phyloP scores from a whole-genome alignment of 2,329 filamentous ascomycete species.

The Hymenoscyphus fraxineus region DNA sequence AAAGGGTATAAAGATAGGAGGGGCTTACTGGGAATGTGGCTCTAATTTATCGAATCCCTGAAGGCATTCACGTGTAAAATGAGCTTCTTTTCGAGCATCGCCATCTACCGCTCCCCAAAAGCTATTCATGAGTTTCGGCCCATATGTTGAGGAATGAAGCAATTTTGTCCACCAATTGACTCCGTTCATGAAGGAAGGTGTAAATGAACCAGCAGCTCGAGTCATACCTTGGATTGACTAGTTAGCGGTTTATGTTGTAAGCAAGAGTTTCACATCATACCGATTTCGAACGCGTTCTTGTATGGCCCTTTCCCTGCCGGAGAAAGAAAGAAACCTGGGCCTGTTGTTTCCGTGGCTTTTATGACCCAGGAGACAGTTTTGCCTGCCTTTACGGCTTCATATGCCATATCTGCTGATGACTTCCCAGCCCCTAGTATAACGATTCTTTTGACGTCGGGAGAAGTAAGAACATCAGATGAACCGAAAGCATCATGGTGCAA shows the following conservation, averaged over 20 bases:
- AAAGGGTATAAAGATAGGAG: background rate
- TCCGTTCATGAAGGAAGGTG: constrained; percentile 18
- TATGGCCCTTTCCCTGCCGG: constrained; percentile 29
- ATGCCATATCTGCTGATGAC: constrained; percentile 40
- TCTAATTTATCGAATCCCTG: constrained; percentile 28
- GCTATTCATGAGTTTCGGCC: constrained; percentile 21
- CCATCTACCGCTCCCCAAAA: constrained; percentile 25
- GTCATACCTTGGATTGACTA: constrained; percentile 12
- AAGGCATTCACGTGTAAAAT: constrained; percentile 26
- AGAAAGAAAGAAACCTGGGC: constrained; percentile 32
- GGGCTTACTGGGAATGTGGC: constrained; percentile 27
- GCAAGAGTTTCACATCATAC: background rate
- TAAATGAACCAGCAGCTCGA: constrained; percentile 12
- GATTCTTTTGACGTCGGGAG: constrained; percentile 26
- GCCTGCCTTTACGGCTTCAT: constrained; percentile 34
- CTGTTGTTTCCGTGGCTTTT: constrained; percentile 32
- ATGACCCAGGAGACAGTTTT: constrained; percentile 38
- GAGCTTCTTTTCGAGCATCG: constrained; percentile 22
- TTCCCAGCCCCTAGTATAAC: constrained; percentile 36
- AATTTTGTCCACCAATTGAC: constrained; percentile 19
- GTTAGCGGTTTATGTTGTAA: background rate
- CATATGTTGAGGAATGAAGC: constrained; percentile 18
- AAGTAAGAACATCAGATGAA: constrained; percentile 27
- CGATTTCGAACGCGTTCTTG: constrained; percentile 26
- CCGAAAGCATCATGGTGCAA: constrained; percentile 37